Evolutionary conservation across 441 rosid species (phyloP), one percentile per base, ranked within the genome.

Genomic region (Populus hybrid): DNA sequence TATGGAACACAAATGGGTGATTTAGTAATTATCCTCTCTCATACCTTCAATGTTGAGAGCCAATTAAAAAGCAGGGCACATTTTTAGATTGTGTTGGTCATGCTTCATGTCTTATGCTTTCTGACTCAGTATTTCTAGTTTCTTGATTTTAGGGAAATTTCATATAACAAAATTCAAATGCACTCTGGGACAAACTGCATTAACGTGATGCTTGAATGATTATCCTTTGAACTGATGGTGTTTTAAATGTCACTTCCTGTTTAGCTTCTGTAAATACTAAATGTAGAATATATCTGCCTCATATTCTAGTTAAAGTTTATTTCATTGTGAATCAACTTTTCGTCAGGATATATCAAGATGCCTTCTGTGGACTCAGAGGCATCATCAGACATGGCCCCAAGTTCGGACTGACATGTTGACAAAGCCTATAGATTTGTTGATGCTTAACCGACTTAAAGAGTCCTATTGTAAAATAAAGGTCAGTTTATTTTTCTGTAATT

Each of bases 271-370:
- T 11, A 35, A 24, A 5, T 12, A 57, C 36, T 36, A 10, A 23
- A 38, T 67, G 32, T 16, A 53, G 32, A 53, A 68, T 64, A 50
- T 8, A 24, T 26, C n/a, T 18, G 53, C 28, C 7, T 36, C 18
- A 7, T 50, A 9, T 24, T 65, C 34, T 10, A 7, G 50, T 5
- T 32, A 28, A 65, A 40, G 4, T 3, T 19, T 16, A 4, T 68
- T 7, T 76, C 57, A 28, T 59, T 30, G 42, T 32, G 21, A 50
- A 35, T 46, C 38, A 23, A 61, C 66, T 61, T 61, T 59, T 61
- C 66, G 76, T 82, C 89, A 93, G 99, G 99, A 97, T 80, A 91
- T 97, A 86, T 91, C 97, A 77, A 97, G 99, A 88, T 92, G 99
- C 81, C 94, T 97, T 81, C 87, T 97, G 24, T 93, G 99, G 98